phyloP scores from a whole-genome alignment of 495 filamentous ascomycete species.

The Coniosporium apollinis region DNA sequence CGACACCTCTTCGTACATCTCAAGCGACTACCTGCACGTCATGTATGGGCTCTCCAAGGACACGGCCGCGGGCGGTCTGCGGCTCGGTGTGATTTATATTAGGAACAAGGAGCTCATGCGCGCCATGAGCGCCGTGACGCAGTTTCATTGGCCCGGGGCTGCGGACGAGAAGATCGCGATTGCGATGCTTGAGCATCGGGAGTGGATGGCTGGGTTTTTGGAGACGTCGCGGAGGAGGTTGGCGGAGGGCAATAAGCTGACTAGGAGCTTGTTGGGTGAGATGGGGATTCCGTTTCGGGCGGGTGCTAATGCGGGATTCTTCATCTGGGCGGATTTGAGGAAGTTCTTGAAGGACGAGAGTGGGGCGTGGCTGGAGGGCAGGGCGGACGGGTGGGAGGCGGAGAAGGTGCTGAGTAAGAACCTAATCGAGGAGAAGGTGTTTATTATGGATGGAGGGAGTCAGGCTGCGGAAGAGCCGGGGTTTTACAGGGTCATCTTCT shows the following conservation, averaged over 20 bases:
- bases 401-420: slow-evolving; percentile 22
- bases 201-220: slow-evolving; percentile 31
- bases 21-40: slow-evolving; percentile 35
- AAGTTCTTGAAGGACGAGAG: slow-evolving; percentile 18
- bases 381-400: slow-evolving; percentile 15
- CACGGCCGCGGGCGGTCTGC: slow-evolving; percentile 38
- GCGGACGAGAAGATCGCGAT: slow-evolving; percentile 29
- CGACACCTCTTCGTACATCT: slow-evolving; percentile 30
- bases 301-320: slow-evolving; percentile 37
- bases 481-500: slow-evolving; percentile 37
- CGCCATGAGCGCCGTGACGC: slow-evolving; percentile 23
- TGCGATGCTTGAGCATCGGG: slow-evolving; percentile 30
- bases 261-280: slow-evolving; percentile 21
- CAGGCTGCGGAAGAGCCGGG: slow-evolving; percentile 32
- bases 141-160: slow-evolving; percentile 32
- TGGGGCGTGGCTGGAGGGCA: slow-evolving; percentile 6
- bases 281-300: slow-evolving; percentile 25
- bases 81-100: slow-evolving; percentile 37
- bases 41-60: slow-evolving; percentile 48
- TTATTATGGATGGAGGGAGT: slow-evolving; percentile 26
- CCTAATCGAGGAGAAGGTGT: slow-evolving; percentile 27
- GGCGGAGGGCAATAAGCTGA: slow-evolving; percentile 21
- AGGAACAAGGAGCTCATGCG: slow-evolving; percentile 27
- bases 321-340: slow-evolving; percentile 42
- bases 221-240: slow-evolving; percentile 25